Evolutionary conservation across 805 yeast species (phyloP).

Genomic region (Lachancea kluyveri): DNA sequence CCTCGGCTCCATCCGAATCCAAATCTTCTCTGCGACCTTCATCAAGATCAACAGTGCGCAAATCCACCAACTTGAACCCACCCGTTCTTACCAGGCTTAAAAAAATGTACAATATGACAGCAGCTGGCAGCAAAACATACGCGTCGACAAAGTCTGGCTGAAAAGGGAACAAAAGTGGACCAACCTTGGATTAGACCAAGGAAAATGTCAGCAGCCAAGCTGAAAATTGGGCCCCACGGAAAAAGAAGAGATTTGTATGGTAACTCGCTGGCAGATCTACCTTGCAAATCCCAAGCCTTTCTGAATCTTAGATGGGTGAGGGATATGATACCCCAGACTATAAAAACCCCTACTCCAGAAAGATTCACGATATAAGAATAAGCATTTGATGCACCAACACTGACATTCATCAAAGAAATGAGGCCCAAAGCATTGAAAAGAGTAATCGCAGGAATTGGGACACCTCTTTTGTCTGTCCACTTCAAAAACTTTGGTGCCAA

Average conservation of each 20-base stretch:
- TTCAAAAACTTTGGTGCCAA: slow-evolving; percentile 41
- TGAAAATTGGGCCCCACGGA: slow-evolving; percentile 46
- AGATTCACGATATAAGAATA: slow-evolving; percentile 55
- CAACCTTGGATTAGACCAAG: slow-evolving; percentile 61
- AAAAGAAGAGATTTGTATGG: slow-evolving; percentile 48
- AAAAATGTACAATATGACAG: slow-evolving; percentile 30
- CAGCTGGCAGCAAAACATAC: slow-evolving; percentile 53
- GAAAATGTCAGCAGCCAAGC: slow-evolving; percentile 44
- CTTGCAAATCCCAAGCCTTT: slow-evolving; percentile 38
- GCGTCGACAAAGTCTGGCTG: slow-evolving; percentile 50
- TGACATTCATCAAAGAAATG: slow-evolving; percentile 5
- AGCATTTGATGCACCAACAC: slow-evolving; percentile 30
- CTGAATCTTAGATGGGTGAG: slow-evolving; percentile 54
- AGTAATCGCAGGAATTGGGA: slow-evolving; percentile 5
- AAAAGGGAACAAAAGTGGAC: slow-evolving; percentile 55
- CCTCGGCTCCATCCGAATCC: slow-evolving; percentile 8
- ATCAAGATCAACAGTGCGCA: slow-evolving; percentile 5
- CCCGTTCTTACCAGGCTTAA: too few species aligned
- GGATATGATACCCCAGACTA: slow-evolving; percentile 61
- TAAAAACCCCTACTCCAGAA: slow-evolving; percentile 60
- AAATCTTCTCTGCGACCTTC: slow-evolving; percentile 9
- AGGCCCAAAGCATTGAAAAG: slow-evolving; percentile 4
- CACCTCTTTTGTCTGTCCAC: slow-evolving; percentile 41
- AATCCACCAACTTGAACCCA: slow-evolving; percentile 6
- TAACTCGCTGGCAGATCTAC: slow-evolving; percentile 40